Base-by-base conservation (phyloP, 2,329 filamentous ascomycete species). In the Ceratocystis diversiconidia region DNA sequence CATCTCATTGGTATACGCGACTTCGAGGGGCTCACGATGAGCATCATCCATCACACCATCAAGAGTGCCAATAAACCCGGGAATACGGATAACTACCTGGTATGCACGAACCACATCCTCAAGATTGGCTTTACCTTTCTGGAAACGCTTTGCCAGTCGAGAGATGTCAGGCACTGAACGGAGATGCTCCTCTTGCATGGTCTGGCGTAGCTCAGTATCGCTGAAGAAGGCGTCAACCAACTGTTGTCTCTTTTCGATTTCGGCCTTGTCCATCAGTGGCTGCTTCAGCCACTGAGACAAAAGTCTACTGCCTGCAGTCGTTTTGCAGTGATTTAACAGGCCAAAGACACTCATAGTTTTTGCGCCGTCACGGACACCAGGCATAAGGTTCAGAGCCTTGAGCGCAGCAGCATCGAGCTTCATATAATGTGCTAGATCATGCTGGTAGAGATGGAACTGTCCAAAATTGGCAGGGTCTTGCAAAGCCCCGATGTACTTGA, bases 261-360 rank as follows among this genome's bases (percentile, higher is more conserved):
- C 92, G 1, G 82, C 80, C 69, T 90, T 85, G 76, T 83, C 90
- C 94, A 99, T 99, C 48, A 99, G 77, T 0, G 94, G 94, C 74
- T 99, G 94, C 76, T 99, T 99, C 64, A 99, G 79, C 94, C 94
- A 99, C 73, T 99, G 95, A 1, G 92, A 87, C 36, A 99, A 79
- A 66, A 99, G 75, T 61, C 95, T 83, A 71, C 92, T 95, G 15
- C 94, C 94, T 0, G 95, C 86, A 0, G 94, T 90, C 1, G 94
- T 99, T 75, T 96, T 97, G 85, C 94, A 99, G 75, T 97, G 92
- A 71, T 99, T 97, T 52, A 99, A 79, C 19, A 99, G 78, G 0
- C 94, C 94, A 71, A 89, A 99, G 63, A 99, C 75, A 73, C 92
- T 97, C 94, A 99, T 99, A 0, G 85, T 95, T 78, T 96, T 97